Base-by-base conservation (phyloP, 306 rosid species). In the Sicyos edulis region DNA sequence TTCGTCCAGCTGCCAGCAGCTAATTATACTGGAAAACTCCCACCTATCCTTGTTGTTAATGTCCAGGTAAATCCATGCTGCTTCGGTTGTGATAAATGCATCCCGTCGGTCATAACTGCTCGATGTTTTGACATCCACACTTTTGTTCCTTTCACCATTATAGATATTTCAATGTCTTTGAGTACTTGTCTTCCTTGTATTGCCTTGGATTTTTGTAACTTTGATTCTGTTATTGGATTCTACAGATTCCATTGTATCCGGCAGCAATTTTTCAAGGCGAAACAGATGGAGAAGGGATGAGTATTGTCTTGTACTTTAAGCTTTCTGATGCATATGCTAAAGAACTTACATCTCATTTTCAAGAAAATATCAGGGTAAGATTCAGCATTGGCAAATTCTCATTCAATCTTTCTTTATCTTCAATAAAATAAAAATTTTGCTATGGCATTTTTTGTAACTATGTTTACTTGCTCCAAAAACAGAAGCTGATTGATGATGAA, bases 271-370 rank as follows among this genome's bases (percentile, higher is more conserved):
- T 95, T 74, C 97, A 93, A 85, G 97, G 95, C 6, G 99, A 91
- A 81, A 87, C 86, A 1, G 95, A 95, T 74, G 99, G 99, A 20
- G 95, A 95, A 85, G 99, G 99, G 80, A 80, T 88, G 89, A 89
- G 89, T 82, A 78, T 89, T 58, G 92, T 95, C 65, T 85, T 95
- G 86, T 95, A 95, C 88, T 95, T 91, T 34, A 95, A 89, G 84
- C 95, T 95, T 78, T 83, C 88, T 26, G 97, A 95, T 24, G 77
- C 85, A 70, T 89, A 87, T 73, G 59, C 91, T 14, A 91, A 87
- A 80, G 92, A 95, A 78, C 91, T 95, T 84, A 92, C 97, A 52
- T 80, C 75, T 65, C 79, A 71, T 77, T 91, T 91, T 76, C 92
- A 87, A 87, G 99, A 95, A 77, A 87, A 73, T 80, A 85, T 95